Base-by-base conservation (phyloP, 352 stramenopile genomes). In the Elongisporangium senticosum region DNA sequence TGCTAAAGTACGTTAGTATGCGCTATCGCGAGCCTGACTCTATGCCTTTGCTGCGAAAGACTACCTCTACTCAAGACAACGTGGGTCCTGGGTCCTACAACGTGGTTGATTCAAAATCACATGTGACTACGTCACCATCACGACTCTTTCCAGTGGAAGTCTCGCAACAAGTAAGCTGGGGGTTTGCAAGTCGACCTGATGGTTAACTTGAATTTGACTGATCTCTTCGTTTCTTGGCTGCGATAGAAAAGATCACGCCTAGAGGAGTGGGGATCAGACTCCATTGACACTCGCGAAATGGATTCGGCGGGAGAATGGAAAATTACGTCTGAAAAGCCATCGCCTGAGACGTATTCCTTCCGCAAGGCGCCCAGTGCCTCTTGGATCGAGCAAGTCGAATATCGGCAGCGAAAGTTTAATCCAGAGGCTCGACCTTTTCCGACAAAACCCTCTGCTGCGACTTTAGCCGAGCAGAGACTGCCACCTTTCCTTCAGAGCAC, bases 341-440 rank as follows among this genome's bases (percentile, higher is more conserved):
- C 74, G 23, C 66, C 71, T 8, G 83, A 72, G 0, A 73, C 64
- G 15, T 86, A 77, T 57, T 86, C 68, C 1, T 90, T 91, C 57
- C 79, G 73, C 4, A 74, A 76, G 17, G 77, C 77, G 7, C 61
- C 58, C 0, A 61, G 68, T 51, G 64, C 62, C 1, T 81, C 79
- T n/a, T 91, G 79, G 82, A 91, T 90, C 64, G 79, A 89, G 49
- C 70, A 89, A 15, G 61, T 89, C 19, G 80, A 88, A 43, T 69
- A 83, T 43, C 75, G 66, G 0, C 74, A 85, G 37, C 68, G 62
- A 4, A 67, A 70, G 43, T 69, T 65, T 24, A 61, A 79, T 48
- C 77, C 77, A 20, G 53, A 77, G 26, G 70, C 76, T 7, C 71
- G 61, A 7, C 57, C 55, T 4, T 37, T 21, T 15, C 53, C 54